phyloP scores from a whole-genome alignment of 2,329 filamentous ascomycete genomes.

The Lecanosticta acicola region DNA sequence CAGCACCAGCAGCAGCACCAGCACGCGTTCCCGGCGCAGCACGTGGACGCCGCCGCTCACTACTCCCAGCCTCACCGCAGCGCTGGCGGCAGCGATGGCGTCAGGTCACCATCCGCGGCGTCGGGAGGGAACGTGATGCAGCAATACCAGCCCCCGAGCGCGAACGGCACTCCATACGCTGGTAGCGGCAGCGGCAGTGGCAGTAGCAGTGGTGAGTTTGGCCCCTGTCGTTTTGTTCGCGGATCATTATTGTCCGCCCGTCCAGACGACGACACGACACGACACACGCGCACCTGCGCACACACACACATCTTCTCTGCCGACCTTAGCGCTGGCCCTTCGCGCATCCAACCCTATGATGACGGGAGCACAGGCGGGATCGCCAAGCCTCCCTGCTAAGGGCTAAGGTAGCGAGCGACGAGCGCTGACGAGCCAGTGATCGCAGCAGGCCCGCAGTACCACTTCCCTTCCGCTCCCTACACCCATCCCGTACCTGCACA shows the following conservation, averaged over 20 bases:
- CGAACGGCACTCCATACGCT: neutral
- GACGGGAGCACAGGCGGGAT: neutral
- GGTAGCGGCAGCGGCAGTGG: no score
- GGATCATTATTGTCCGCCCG: no score
- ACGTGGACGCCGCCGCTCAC: neutral
- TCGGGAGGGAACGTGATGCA: neutral
- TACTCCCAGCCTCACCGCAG: no score
- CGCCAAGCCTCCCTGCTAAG: no score
- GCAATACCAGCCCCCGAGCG: no score
- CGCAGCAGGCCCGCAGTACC: neutral
- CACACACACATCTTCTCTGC: neutral
- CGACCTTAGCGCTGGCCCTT: neutral
- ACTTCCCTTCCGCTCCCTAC: neutral
- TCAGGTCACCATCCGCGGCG: neutral
- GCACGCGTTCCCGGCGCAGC: neutral
- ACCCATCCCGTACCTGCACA: conserved; percentile 25
- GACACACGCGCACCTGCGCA: neutral
- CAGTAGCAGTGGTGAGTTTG: neutral
- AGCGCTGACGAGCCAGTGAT: neutral
- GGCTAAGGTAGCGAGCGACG: no score
- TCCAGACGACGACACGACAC: neutral
- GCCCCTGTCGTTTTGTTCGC: no score
- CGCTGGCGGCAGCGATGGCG: neutral
- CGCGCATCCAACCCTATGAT: neutral
- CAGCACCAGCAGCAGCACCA: neutral